phyloP scores from a whole-genome alignment of 2,329 filamentous ascomycete genomes.

The Phialophora expanda region DNA sequence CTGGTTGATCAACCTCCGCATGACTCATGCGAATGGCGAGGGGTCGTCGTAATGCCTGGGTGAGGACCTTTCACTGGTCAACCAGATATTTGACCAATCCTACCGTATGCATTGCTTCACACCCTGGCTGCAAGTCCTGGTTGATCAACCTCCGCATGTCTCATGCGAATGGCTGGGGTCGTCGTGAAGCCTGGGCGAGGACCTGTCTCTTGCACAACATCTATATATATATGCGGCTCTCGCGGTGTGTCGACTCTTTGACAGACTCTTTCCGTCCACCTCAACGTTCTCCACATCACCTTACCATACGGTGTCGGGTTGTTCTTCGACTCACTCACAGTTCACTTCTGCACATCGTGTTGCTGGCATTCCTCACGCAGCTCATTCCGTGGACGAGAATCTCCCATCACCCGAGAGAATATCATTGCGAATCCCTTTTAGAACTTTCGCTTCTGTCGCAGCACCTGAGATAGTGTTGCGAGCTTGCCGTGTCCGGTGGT shows the following conservation, averaged over 20 bases:
- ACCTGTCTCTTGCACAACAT: background rate
- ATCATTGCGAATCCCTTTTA: background rate
- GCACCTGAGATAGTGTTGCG: background rate
- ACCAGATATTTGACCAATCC: too few species aligned
- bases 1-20: too few species aligned
- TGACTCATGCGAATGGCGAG: too few species aligned
- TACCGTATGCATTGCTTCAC: too few species aligned
- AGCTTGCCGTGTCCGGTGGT: constrained; percentile 10
- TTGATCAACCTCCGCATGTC: background rate
- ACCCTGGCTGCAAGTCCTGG: too few species aligned
- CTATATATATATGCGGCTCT: background rate
- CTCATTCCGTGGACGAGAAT: background rate
- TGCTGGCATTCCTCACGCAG: too few species aligned
- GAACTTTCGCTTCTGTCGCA: constrained; percentile 8
- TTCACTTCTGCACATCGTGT: too few species aligned
- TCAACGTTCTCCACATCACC: too few species aligned
- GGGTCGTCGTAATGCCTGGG: background rate
- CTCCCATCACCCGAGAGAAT: background rate
- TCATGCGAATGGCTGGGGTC: background rate
- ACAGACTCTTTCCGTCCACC: background rate
- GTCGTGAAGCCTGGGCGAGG: background rate
- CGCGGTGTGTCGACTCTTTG: background rate
- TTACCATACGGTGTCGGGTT: too few species aligned
- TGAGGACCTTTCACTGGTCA: too few species aligned
- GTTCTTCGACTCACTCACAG: too few species aligned